Evolutionary conservation across 2,329 filamentous ascomycete genomes (phyloP).

Genomic region (Pseudogymnoascus sp.): DNA sequence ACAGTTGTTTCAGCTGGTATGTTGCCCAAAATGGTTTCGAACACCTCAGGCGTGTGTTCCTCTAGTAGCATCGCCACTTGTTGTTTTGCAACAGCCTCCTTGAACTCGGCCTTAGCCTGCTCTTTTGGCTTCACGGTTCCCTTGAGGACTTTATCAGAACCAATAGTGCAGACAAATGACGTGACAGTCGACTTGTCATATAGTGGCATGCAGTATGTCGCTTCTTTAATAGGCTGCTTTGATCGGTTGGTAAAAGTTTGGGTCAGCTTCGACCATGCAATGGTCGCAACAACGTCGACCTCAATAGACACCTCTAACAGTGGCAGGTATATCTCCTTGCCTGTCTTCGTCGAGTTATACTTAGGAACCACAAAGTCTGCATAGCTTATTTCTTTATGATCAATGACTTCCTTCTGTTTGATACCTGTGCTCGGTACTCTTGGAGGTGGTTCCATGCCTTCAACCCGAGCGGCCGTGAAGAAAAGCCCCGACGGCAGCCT

Average conservation of each 20-base stretch:
- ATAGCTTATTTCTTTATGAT: not conserved
- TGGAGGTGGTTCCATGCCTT: not conserved
- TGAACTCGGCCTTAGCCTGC: slow-evolving; percentile 52
- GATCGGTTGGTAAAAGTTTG: slow-evolving; percentile 57
- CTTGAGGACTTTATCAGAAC: slow-evolving; percentile 46
- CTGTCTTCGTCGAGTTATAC: slow-evolving; percentile 2
- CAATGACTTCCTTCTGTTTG: not conserved
- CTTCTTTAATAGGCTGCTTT: slow-evolving; percentile 31
- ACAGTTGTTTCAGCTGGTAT: slow-evolving; percentile 51
- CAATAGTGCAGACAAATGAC: slow-evolving; percentile 58
- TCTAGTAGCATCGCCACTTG: slow-evolving; percentile 60
- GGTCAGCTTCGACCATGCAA: slow-evolving; percentile 11
- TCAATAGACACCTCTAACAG: slow-evolving; percentile 1
- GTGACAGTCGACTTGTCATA: slow-evolving; percentile 67
- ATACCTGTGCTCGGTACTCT: not conserved
- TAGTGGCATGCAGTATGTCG: slow-evolving; percentile 62
- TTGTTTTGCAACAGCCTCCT: slow-evolving; percentile 49
- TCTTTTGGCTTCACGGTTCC: slow-evolving; percentile 61
- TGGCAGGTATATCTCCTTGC: slow-evolving; percentile 9
- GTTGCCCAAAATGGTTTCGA: slow-evolving; percentile 61
- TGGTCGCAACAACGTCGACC: not conserved
- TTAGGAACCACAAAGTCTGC: not conserved
- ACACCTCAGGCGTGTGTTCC: slow-evolving; percentile 50
- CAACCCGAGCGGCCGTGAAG: not conserved
- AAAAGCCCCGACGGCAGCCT: not conserved